Base-by-base conservation (phyloP, 1,284 basidiomycete genomes). In the Polyporus tsugae region DNA sequence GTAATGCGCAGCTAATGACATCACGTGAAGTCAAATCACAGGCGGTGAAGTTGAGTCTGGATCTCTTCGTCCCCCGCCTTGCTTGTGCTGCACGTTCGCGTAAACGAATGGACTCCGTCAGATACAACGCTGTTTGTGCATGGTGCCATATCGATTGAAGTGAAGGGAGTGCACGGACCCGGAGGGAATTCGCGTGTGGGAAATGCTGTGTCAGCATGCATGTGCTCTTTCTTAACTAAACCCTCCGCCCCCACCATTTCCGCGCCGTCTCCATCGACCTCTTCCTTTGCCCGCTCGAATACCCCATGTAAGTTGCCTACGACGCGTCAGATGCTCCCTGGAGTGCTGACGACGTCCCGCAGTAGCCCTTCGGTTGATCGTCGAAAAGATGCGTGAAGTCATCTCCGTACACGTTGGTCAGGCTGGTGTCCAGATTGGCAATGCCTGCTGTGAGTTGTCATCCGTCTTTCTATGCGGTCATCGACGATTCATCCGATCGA, bases 391-490 rank as follows among this genome's bases (percentile, higher is more conserved):
- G 92, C 91, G 92, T 86, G 92, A 94, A 93, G 95, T 97, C 83
- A 95, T 97, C 85, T 96, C 95, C 78, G 86, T 97, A 79, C 95
- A 96, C 82, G 95, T 97, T 81, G 95, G 95, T 77, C 95, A 97
- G 85, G 95, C 95, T 79, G 95, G 95, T 92, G 93, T 97, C 76
- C 95, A 97, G 86, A 97, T 98, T 78, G 95, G 96, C 81, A 97
- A 97, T 80, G 95, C 95, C 80, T 97, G 95, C 85, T 97, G 92
- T 94, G 82, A 85, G 92, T 91, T 67, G 53, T 64, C 67, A 64
- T 71, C 67, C 72, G 70, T 60, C 62, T 65, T 61, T 63, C 68
- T 71, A 57, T 62, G 15, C n/a, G 22, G n/a, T 41, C 10, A 64
- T 70, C 52, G 36, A 9, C 55, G 52, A 63, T 67, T 17, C 11